Conservation (phyloP, 208 protist genomes). For the Acanthamoeba lenticulata region DNA sequence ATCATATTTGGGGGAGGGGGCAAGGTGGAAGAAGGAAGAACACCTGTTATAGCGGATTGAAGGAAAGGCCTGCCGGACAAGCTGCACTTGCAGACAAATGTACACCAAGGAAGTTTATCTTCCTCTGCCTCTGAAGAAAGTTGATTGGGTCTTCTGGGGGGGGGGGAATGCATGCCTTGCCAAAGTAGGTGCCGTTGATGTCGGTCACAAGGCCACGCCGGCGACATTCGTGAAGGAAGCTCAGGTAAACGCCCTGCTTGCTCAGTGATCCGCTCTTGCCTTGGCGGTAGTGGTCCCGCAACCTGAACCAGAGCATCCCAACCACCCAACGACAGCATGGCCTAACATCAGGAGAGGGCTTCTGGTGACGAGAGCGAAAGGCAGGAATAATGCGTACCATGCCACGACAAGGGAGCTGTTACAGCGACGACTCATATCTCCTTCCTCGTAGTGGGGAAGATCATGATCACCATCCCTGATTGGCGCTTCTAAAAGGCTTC, state of each 20-base stretch:
- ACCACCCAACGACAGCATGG: too few relatives aligned
- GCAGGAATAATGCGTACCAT: neutral
- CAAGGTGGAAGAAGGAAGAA: neutral
- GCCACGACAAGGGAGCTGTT: neutral
- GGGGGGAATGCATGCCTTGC: neutral
- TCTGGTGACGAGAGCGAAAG: neutral
- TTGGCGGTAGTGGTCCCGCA: neutral
- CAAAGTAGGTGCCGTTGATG: neutral
- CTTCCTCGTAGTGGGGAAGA: neutral
- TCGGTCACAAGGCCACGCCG: neutral
- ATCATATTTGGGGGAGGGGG: neutral
- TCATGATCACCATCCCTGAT: too few relatives aligned
- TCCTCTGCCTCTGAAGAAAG: neutral
- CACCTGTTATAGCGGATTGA: conserved; percentile 4
- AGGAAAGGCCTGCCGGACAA: conserved; percentile 20
- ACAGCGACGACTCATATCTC: neutral
- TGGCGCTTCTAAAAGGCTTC: too few relatives aligned
- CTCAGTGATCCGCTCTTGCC: conserved; percentile 26
- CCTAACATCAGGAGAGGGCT: neutral
- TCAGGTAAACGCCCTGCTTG: conserved; percentile 7
- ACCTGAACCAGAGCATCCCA: neutral
- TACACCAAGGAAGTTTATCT: neutral
- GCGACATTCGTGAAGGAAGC: neutral
- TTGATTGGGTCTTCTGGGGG: neutral
- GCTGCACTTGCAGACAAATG: neutral